These are phyloP conservation scores for Irpex lacteus DNA, from an alignment of 1,284 basidiomycete genomes.

Conservation along the genomic window DNA sequence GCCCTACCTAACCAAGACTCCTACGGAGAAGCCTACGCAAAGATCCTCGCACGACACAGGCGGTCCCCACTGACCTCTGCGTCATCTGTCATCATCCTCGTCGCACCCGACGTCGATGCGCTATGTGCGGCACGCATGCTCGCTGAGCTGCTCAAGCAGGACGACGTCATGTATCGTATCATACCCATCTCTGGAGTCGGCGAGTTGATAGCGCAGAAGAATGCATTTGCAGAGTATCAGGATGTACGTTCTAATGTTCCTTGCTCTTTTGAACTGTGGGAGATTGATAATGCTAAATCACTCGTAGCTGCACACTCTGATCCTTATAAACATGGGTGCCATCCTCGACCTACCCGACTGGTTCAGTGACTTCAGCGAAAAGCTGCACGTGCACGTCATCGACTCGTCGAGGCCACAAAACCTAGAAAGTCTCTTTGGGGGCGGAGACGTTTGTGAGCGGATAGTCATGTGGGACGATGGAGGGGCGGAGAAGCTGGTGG, in stretches of 20 bases:
- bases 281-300: slow-evolving; percentile 6
- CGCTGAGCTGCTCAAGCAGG: slow-evolving; percentile 86
- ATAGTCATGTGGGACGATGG: slow-evolving; percentile 92
- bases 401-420: slow-evolving; percentile 94
- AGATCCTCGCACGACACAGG: slow-evolving; percentile 72
- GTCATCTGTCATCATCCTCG: slow-evolving; percentile 81
- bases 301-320: slow-evolving; percentile 80
- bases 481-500: slow-evolving; percentile 59
- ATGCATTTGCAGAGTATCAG: slow-evolving; percentile 64
- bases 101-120: slow-evolving; percentile 88
- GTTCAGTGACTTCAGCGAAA: slow-evolving; percentile 67
- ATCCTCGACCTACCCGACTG: slow-evolving; percentile 80
- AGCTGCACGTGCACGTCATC: slow-evolving; percentile 84
- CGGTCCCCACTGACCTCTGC: slow-evolving; percentile 74
- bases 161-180: slow-evolving; percentile 89
- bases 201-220: slow-evolving; percentile 64
- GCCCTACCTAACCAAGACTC: slow-evolving; percentile 55
- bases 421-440: slow-evolving; percentile 84
- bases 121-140: slow-evolving; percentile 89
- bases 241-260: slow-evolving; percentile 51
- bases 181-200: slow-evolving; percentile 90
- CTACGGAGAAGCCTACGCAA: slow-evolving; percentile 80
- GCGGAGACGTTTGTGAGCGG: slow-evolving; percentile 64
- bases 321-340: slow-evolving; percentile 92
- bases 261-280: not conserved